Evolutionary conservation across 306 rosid species (phyloP).

Genomic region (Quercus aquifolioides): DNA sequence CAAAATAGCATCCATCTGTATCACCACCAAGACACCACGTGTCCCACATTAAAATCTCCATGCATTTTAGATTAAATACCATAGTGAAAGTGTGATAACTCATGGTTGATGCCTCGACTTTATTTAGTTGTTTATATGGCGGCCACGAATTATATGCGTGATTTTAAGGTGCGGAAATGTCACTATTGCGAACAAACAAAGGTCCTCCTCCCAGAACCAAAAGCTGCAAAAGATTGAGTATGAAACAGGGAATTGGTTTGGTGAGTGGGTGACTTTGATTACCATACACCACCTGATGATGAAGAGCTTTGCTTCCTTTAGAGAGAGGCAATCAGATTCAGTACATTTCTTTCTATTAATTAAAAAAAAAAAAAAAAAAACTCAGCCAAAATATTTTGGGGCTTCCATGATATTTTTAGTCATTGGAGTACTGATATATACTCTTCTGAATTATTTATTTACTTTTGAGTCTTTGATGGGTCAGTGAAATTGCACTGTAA

Average conservation of each 20-base stretch:
- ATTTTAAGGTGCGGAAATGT: not conserved
- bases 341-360: not conserved
- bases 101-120: too few relatives aligned
- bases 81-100: too few relatives aligned
- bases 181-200: not conserved
- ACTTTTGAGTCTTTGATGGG: not conserved
- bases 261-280: conserved; percentile 38
- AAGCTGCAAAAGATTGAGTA: conserved; percentile 25
- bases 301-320: conserved; percentile 33
- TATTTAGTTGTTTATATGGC: too few relatives aligned
- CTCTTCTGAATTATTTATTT: not conserved
- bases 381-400: too few relatives aligned
- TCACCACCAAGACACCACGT: too few relatives aligned
- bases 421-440: too few relatives aligned
- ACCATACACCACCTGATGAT: conserved; percentile 9
- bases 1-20: too few relatives aligned
- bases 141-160: too few relatives aligned
- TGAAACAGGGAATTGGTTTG: conserved; percentile 22
- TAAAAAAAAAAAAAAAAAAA: too few relatives aligned
- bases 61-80: too few relatives aligned
- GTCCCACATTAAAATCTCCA: too few relatives aligned
- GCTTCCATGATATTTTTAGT: too few relatives aligned
- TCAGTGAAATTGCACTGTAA: not conserved
- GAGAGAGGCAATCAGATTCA: conserved; percentile 22
- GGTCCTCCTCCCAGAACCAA: conserved; percentile 9